phyloP scores from a whole-genome alignment of 2,329 filamentous ascomycete genomes.

The Fusarium bactridioides region DNA sequence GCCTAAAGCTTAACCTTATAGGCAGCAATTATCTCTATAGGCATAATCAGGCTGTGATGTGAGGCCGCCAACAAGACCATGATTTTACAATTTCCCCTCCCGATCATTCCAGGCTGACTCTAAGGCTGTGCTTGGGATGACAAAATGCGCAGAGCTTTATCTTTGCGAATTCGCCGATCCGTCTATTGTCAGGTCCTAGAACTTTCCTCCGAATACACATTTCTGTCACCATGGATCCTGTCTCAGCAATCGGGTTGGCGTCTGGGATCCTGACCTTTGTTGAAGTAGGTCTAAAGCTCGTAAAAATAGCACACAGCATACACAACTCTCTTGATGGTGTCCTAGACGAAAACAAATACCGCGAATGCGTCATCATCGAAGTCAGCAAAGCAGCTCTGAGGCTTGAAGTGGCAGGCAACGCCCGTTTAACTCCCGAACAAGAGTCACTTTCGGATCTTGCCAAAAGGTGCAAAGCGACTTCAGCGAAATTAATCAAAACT shows the following conservation, averaged over 20 bases:
- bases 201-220: background rate
- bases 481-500: accelerated
- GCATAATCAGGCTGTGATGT: background rate
- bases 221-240: background rate
- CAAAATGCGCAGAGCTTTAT: no score
- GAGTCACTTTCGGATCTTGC: background rate
- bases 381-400: background rate
- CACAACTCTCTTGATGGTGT: background rate
- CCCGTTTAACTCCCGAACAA: background rate
- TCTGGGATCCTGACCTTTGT: background rate
- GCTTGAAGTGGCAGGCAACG: background rate
- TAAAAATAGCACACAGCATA: background rate
- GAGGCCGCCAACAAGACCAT: background rate
- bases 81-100: background rate
- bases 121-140: background rate
- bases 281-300: background rate
- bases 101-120: background rate
- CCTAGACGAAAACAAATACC: background rate
- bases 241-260: background rate
- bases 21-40: no score
- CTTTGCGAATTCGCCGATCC: no score
- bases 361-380: background rate
- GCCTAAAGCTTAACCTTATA: no score
- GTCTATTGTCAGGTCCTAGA: no score
- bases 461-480: background rate